Percentiles rank a stretch among this genome's conserved stretches.
Conservation (phyloP, 805 yeast species). For the Clavispora asparagi region DNA sequence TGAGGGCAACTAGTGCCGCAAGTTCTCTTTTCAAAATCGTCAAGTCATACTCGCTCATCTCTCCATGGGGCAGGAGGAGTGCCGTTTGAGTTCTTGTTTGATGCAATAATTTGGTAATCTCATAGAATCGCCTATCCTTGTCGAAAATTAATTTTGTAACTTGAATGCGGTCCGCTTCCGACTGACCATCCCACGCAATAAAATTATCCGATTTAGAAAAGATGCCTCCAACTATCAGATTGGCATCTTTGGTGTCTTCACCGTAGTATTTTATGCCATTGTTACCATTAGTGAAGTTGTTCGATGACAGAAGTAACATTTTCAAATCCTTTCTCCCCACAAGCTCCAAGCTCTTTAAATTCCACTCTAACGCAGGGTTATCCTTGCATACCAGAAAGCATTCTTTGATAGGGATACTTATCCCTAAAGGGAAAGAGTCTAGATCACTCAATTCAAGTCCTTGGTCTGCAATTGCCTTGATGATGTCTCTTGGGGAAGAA, state of each 20-base stretch:
- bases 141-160: slow-evolving; percentile 71
- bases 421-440: slow-evolving; percentile 71
- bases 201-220: slow-evolving; percentile 39
- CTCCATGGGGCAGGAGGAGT: slow-evolving; percentile 33
- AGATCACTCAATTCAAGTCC: slow-evolving; percentile 47
- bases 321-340: slow-evolving; percentile 66
- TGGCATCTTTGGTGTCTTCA: slow-evolving; percentile 26
- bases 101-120: slow-evolving; percentile 66
- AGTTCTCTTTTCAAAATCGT: slow-evolving; percentile 51
- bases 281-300: slow-evolving; percentile 2
- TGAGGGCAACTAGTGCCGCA: slow-evolving; percentile 55
- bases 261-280: background rate
- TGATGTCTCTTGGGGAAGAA: slow-evolving; percentile 48
- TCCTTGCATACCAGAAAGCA: slow-evolving; percentile 51
- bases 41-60: slow-evolving; percentile 50
- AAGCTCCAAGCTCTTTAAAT: slow-evolving; percentile 43
- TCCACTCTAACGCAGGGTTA: slow-evolving; percentile 46
- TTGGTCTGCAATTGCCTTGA: slow-evolving; percentile 57
- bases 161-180: slow-evolving; percentile 62
- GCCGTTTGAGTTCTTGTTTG: slow-evolving; percentile 62
- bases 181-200: slow-evolving; percentile 64
- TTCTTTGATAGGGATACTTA: slow-evolving; percentile 62
- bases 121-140: slow-evolving; percentile 73
- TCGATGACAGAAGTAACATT: slow-evolving; percentile 14
- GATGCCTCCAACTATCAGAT: slow-evolving; percentile 33